A percentile compares a stretch with the other conserved stretches of the same genome.
phyloP scores from a whole-genome alignment of 495 filamentous ascomycete species.

The Podospora australis region DNA sequence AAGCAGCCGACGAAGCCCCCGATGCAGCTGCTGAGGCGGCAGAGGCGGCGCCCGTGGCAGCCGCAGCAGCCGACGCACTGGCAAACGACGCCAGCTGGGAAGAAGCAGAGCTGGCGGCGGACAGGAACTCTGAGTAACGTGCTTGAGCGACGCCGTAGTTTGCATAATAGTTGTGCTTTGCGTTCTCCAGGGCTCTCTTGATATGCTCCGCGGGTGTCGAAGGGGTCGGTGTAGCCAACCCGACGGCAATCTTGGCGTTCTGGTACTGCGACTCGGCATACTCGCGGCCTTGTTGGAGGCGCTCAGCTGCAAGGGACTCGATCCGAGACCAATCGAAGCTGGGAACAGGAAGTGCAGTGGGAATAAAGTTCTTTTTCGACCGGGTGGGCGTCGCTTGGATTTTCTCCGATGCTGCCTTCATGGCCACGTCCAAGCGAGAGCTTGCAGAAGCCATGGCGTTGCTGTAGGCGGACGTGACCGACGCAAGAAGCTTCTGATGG shows the following conservation, averaged over 20 bases:
- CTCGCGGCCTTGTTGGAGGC: slow-evolving; percentile 55
- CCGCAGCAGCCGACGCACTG: slow-evolving; percentile 26
- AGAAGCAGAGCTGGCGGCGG: slow-evolving; percentile 55
- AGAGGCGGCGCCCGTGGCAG: slow-evolving; percentile 22
- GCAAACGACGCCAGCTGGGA: slow-evolving; percentile 30
- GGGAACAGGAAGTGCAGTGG: slow-evolving; percentile 20
- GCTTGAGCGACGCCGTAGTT: slow-evolving; percentile 71
- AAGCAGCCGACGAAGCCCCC: slow-evolving; percentile 25
- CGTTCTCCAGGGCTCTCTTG: slow-evolving; percentile 52
- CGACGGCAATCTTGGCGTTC: slow-evolving; percentile 51
- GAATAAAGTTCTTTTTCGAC: slow-evolving; percentile 27
- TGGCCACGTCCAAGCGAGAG: slow-evolving; percentile 45
- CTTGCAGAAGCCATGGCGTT: slow-evolving; percentile 57
- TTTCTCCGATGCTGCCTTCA: slow-evolving; percentile 39
- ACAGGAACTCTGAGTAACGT: slow-evolving; percentile 65
- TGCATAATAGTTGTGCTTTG: slow-evolving; percentile 69
- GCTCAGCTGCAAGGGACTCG: slow-evolving; percentile 57
- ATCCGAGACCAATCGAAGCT: slow-evolving; percentile 33
- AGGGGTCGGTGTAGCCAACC: slow-evolving; percentile 46
- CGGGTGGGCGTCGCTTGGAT: slow-evolving; percentile 40
- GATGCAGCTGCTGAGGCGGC: slow-evolving; percentile 22
- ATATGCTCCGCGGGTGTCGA: slow-evolving; percentile 39
- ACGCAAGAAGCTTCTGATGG: slow-evolving; percentile 57
- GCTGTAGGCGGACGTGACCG: slow-evolving; percentile 63
- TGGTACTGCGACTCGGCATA: slow-evolving; percentile 61